Evolutionary conservation across 1,139 yeast genomes (phyloP).

Genomic region (Candida dubliniensis): DNA sequence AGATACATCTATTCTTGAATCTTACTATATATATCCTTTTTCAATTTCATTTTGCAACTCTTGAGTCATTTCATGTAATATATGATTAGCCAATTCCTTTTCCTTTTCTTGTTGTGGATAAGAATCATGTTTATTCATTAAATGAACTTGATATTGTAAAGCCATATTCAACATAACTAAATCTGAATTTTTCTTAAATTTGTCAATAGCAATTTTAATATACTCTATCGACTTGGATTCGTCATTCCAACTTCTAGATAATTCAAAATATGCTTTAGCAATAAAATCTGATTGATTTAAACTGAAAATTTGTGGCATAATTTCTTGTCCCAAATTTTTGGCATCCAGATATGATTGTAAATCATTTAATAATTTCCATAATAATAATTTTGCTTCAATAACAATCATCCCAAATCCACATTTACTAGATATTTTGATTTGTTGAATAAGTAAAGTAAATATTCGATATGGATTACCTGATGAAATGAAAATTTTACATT

Average conservation of each 20-base stretch:
- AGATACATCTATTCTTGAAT: not conserved
- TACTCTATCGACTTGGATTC: constrained; percentile 30
- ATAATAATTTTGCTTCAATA: constrained; percentile 40
- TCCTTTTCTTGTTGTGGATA: constrained; percentile 34
- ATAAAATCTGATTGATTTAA: constrained; percentile 31
- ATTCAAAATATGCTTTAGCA: constrained; percentile 38
- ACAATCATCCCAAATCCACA: constrained; percentile 41
- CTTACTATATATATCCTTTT: constrained; percentile 3
- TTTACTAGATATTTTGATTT: constrained; percentile 39
- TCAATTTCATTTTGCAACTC: constrained; percentile 18
- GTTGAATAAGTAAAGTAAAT: constrained; percentile 45
- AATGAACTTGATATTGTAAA: constrained; percentile 33
- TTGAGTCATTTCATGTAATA: constrained; percentile 30
- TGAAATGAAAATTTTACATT: constrained; percentile 38
- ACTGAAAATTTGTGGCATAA: constrained; percentile 43
- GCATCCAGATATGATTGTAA: constrained; percentile 40
- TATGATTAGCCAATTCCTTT: constrained; percentile 31
- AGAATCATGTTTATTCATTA: constrained; percentile 28
- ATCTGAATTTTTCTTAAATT: constrained; percentile 37
- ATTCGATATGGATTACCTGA: constrained; percentile 43
- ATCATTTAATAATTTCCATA: constrained; percentile 38
- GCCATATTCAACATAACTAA: constrained; percentile 30
- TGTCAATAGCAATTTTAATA: constrained; percentile 43
- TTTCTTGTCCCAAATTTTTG: constrained; percentile 29
- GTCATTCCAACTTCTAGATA: constrained; percentile 29